Base-by-base conservation (phyloP, 2,329 filamentous ascomycete genomes). In the Tothia fuscella region DNA sequence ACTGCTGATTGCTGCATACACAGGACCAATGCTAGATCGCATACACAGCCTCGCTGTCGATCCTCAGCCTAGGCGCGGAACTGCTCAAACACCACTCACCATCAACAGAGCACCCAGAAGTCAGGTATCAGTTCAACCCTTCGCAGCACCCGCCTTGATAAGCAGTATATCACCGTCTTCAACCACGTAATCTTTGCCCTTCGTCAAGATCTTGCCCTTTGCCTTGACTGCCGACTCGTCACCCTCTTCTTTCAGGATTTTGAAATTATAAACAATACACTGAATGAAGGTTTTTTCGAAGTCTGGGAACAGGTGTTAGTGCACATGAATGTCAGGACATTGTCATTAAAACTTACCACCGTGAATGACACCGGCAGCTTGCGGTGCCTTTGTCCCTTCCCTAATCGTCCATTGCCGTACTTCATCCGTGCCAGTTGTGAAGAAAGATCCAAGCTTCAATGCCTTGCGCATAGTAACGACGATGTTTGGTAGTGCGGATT, bases 221-320 rank as follows among this genome's bases (percentile, higher is more conserved):
- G 89, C 76, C 72, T 88, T 93, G 51, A 95, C 83, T 51, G 82
- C 76, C 19, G 78, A 70, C 69, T 98, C 91, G 50, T 93, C 86
- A 40, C 89, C 89, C 37, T 83, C 69, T 65, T 96, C 91, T 67
- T 81, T 86, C 41, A 98, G 68, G 2, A 73, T 66, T 20, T 60
- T 70, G 66, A 78, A 98, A 69, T 94, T 96, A 69, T 93, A 96
- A 22, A 95, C 87, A 49, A 98, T 74, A 48, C 74, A 82, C 67
- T 98, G 93, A 55, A 98, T 98, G 61, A 98, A 98, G 0, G 93
- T 98, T 79, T 98, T 98, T 66, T 98, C 91, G 51, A 98, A 96
- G 61, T 98, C 91, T 50, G 37, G n/a, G 21, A 24, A 12, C 38
- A 6, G 3, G 9, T 29, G 24, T 49, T 35, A 49, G 41, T 31